phyloP scores from a whole-genome alignment of 225 moss, liverwort and hornwort species.

The Thuidium tamariscinum region DNA sequence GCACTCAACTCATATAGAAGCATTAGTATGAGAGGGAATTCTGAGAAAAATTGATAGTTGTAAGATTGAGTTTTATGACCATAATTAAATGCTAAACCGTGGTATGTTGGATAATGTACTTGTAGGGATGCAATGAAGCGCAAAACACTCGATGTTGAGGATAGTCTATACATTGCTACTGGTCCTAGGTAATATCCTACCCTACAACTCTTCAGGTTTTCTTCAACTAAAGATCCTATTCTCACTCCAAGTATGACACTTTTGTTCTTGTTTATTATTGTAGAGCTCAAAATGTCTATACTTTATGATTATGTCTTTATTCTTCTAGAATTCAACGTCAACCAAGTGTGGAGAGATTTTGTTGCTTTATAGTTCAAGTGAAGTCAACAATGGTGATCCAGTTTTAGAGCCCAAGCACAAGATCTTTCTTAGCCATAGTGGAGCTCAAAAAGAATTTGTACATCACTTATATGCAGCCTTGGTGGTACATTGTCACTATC shows the following conservation, averaged over 20 bases:
- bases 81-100: background rate
- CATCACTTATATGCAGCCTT: background rate
- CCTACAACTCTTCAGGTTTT: background rate
- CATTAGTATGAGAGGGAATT: background rate
- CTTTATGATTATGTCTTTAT: background rate
- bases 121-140: background rate
- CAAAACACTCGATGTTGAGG: background rate
- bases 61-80: no score
- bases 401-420: background rate
- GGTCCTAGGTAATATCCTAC: background rate
- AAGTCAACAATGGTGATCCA: rapidly evolving
- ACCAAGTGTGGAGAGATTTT: background rate
- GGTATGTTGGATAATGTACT: background rate
- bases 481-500: background rate
- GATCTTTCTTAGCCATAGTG: background rate
- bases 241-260: background rate
- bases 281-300: background rate
- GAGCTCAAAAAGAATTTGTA: background rate
- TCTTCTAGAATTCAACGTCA: background rate
- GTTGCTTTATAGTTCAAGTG: background rate
- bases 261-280: rapidly evolving
- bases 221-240: background rate
- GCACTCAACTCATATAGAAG: background rate
- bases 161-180: rapidly evolving
- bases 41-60: background rate